Base-by-base conservation (phyloP, 441 rosid genomes). In the Populus tomentosa region DNA sequence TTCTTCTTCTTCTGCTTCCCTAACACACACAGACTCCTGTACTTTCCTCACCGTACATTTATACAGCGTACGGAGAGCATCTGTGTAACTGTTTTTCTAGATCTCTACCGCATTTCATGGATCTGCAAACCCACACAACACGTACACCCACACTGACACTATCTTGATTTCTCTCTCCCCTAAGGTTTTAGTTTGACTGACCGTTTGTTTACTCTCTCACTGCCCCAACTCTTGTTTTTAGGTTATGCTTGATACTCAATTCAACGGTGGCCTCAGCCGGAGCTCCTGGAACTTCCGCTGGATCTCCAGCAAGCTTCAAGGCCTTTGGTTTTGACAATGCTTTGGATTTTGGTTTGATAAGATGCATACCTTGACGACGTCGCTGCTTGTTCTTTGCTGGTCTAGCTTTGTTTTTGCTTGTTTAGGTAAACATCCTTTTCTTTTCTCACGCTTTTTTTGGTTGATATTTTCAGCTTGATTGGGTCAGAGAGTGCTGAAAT, bases 21-120 rank as follows among this genome's bases (percentile, higher is more conserved):
- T 76, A 82, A 56, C 81, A 50, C n/a, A 56, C 82, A 61, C 16
- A 59, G 10, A 6, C 36, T 67, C 71, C 59, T 20, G 8, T 64
- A 35, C 46, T 33, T 9, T 18, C 23, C 20, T 9, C n/a, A 16
- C 26, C 30, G 32, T 32, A 18, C 20, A 26, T 24, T 9, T 23
- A n/a, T n/a, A 24, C 38, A 38, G 30, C 24, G 32, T n/a, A 56
- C 23, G 24, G 40, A 4, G 3, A 62, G 3, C 28, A 14, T 3
- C 0, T 20, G 1, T 24, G 20, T 2, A 1, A 4, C 7, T 71
- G 42, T 36, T 32, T 74, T 69, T 53, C 35, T 75, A 74, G 85
- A 76, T 82, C 83, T 75, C 28, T 14, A 24, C 87, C 93, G 92
- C 90, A 71, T 90, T 89, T 88, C 80, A 78, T 87, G 94, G 95